Percentiles rank a stretch among this genome's conserved stretches.
phyloP scores from a whole-genome alignment of 2,329 filamentous ascomycete species.

The Penicillium sp. region DNA sequence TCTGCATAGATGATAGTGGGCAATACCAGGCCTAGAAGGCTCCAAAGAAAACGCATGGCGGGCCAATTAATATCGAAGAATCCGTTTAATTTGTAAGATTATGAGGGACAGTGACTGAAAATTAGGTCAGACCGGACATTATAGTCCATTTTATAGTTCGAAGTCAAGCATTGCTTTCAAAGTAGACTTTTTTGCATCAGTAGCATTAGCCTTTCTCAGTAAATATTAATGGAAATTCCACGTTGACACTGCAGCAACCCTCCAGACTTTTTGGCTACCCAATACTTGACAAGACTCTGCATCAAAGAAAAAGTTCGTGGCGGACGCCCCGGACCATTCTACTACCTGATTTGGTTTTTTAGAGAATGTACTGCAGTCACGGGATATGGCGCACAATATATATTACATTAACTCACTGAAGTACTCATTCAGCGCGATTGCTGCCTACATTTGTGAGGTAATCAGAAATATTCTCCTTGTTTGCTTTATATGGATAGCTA shows the following conservation, averaged over 20 bases:
- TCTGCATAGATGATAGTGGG: neutral
- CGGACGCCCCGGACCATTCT: neutral
- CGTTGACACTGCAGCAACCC: neutral
- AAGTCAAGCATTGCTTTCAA: neutral
- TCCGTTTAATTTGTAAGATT: neutral
- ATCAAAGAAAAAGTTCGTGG: neutral
- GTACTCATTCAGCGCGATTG: too few relatives aligned
- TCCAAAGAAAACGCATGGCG: neutral
- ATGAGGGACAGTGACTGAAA: neutral
- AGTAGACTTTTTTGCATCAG: neutral
- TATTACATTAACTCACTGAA: neutral
- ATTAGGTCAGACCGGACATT: neutral
- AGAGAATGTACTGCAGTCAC: neutral
- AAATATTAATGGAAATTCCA: neutral
- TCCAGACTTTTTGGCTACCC: neutral
- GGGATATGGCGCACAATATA: neutral
- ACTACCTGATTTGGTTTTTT: neutral
- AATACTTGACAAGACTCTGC: neutral
- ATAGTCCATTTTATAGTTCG: neutral
- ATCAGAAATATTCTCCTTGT: too few relatives aligned
- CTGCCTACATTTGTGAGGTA: too few relatives aligned
- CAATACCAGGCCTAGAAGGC: neutral
- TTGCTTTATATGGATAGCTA: too few relatives aligned
- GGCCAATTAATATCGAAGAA: neutral
- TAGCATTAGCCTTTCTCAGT: neutral